Conservation (phyloP, 1,139 yeast species). For the Candida glucosophila region DNA sequence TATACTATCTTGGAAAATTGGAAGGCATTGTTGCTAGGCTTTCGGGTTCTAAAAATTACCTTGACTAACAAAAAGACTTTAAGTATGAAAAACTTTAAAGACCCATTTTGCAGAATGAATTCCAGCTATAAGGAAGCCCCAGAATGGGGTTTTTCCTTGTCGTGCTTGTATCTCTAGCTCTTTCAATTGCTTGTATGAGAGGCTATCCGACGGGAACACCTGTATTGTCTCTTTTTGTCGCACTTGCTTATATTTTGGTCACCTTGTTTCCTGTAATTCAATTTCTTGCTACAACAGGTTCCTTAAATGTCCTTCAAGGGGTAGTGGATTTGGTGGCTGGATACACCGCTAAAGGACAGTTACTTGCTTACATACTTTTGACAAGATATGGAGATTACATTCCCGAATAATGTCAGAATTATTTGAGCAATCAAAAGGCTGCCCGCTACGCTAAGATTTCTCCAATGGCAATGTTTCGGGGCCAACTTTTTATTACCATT, state of each 20-base stretch:
- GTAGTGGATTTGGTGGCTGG: slow-evolving; percentile 55
- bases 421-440: slow-evolving; percentile 46
- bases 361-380: slow-evolving; percentile 48
- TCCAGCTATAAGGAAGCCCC: slow-evolving; percentile 50
- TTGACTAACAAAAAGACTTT: slow-evolving; percentile 19
- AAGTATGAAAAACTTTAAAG: slow-evolving; percentile 25
- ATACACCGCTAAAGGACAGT: slow-evolving; percentile 56
- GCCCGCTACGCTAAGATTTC: slow-evolving; percentile 55
- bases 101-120: slow-evolving; percentile 50
- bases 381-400: slow-evolving; percentile 54
- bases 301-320: slow-evolving; percentile 45
- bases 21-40: slow-evolving; percentile 7
- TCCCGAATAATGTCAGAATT: slow-evolving; percentile 52
- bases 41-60: slow-evolving; percentile 39
- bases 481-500: slow-evolving; percentile 38
- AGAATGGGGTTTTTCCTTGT: slow-evolving; percentile 45
- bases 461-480: slow-evolving; percentile 51
- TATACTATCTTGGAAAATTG: slow-evolving; percentile 38
- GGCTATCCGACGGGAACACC: slow-evolving; percentile 40
- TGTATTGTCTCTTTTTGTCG: slow-evolving; percentile 48
- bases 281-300: slow-evolving; percentile 47
- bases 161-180: slow-evolving; percentile 33
- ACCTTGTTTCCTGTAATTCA: slow-evolving; percentile 44
- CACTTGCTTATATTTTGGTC: slow-evolving; percentile 42
- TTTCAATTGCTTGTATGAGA: slow-evolving; percentile 39